A percentile compares a stretch with the other conserved stretches of the same genome.
These are phyloP conservation scores for Xylariaceae sp. DNA, from an alignment of 2,329 filamentous ascomycete species.

Conservation along the genomic window DNA sequence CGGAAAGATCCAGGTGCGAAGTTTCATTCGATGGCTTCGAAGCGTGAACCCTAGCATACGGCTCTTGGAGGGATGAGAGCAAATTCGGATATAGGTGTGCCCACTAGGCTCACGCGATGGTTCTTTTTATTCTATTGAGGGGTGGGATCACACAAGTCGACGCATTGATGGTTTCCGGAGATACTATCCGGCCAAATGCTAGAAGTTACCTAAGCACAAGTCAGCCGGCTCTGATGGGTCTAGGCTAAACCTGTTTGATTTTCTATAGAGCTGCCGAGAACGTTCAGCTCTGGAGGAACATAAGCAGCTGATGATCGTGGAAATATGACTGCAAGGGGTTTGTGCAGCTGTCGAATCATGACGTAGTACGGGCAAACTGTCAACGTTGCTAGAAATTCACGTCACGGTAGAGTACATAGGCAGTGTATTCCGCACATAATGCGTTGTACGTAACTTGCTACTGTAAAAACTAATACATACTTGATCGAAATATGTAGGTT, in stretches of 20 bases:
- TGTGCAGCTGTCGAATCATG: conserved; percentile 3
- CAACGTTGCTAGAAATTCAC: too few relatives aligned
- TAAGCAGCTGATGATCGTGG: neutral
- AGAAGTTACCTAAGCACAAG: too few relatives aligned
- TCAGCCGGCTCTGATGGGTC: too few relatives aligned
- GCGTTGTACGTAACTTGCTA: too few relatives aligned
- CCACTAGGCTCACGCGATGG: neutral
- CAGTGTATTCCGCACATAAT: too few relatives aligned
- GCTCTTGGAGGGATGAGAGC: conserved; percentile 12
- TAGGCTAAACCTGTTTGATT: too few relatives aligned
- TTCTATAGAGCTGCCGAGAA: too few relatives aligned
- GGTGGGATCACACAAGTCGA: neutral
- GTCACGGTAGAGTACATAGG: too few relatives aligned
- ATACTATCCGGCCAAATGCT: neutral
- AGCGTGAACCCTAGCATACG: conserved; percentile 16
- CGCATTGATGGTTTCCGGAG: neutral
- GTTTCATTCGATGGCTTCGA: conserved; percentile 27
- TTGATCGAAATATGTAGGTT: too few relatives aligned
- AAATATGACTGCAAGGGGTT: neutral
- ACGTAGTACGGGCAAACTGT: too few relatives aligned
- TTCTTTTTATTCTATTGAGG: neutral
- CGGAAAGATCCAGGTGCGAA: conserved; percentile 25
- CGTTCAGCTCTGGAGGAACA: too few relatives aligned
- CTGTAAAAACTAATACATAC: too few relatives aligned
- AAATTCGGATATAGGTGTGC: neutral